phyloP scores from a whole-genome alignment of 2,329 filamentous ascomycete species.

The Penicillium aurantiogriseum region DNA sequence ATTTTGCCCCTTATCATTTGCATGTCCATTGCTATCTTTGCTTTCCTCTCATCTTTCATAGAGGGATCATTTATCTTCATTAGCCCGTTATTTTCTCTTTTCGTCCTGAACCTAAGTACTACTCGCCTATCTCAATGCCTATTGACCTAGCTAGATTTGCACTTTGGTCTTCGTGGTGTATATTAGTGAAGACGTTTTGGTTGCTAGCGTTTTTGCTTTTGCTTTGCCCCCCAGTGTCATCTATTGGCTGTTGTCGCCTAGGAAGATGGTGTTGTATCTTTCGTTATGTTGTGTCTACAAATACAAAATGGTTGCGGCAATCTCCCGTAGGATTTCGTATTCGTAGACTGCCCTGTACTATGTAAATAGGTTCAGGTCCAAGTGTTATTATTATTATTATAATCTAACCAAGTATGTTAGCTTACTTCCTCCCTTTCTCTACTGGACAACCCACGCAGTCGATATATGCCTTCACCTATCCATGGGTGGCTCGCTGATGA shows the following conservation, averaged over 20 bases:
- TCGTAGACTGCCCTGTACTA: background rate
- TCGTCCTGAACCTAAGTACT: constrained; percentile 23
- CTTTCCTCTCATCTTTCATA: constrained; percentile 8
- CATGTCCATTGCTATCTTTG: constrained; percentile 15
- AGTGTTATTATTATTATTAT: background rate
- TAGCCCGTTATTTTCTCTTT: constrained; percentile 18
- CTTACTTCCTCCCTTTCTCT: background rate
- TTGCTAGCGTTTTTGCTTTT: constrained; percentile 2
- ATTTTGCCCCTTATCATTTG: constrained; percentile 20
- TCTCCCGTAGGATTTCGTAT: background rate
- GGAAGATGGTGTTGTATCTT: constrained; percentile 12
- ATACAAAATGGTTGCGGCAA: background rate
- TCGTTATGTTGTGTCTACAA: background rate
- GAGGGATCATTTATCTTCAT: constrained; percentile 8
- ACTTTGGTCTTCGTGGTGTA: constrained; percentile 29
- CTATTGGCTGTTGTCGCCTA: background rate
- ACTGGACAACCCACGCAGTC: background rate
- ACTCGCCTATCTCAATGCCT: constrained; percentile 18
- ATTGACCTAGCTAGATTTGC: constrained; percentile 16
- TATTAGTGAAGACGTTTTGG: constrained; percentile 20
- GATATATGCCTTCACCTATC: background rate
- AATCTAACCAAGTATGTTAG: background rate
- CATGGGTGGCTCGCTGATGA: background rate
- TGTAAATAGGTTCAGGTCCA: background rate
- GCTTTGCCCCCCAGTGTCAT: background rate